These are phyloP conservation scores for Starmera amethionina DNA, from an alignment of 805 yeast genomes.

Conservation along the genomic window DNA sequence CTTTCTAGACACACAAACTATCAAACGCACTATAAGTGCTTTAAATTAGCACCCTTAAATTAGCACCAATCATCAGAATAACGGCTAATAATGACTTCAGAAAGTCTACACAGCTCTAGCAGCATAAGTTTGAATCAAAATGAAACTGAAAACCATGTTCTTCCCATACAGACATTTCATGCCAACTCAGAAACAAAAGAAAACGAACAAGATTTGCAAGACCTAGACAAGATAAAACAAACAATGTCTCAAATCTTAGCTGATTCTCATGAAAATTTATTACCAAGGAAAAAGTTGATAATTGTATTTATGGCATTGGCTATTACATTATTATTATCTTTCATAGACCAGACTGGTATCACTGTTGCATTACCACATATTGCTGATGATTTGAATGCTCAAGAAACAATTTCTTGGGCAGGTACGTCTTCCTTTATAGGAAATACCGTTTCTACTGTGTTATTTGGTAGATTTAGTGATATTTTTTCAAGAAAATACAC, in stretches of 20 bases:
- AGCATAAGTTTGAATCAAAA: too few species aligned
- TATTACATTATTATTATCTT: constrained; percentile 2
- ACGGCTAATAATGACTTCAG: too few species aligned
- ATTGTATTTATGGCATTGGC: constrained; percentile 4
- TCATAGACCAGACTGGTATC: constrained; percentile 6
- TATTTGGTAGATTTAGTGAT: constrained; percentile 45
- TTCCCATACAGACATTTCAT: too few species aligned
- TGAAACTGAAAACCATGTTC: too few species aligned
- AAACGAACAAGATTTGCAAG: constrained; percentile 30
- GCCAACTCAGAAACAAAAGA: neutral
- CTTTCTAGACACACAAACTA: too few species aligned
- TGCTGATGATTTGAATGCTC: constrained; percentile 36
- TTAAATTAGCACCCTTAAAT: too few species aligned
- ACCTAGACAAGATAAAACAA: constrained; percentile 32
- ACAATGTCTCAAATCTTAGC: neutral
- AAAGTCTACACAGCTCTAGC: too few species aligned
- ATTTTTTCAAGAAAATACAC: constrained; percentile 43
- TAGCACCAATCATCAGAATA: too few species aligned
- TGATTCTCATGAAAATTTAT: constrained; percentile 4
- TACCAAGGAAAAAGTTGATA: constrained; percentile 2
- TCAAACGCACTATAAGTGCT: too few species aligned
- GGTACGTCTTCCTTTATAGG: constrained; percentile 45
- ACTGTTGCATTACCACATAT: constrained; percentile 25
- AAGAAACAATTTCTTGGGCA: constrained; percentile 46
- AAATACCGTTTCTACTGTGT: constrained; percentile 39